Base-by-base conservation (phyloP, 805 yeast genomes). In the Saccharomyces paradoxus region DNA sequence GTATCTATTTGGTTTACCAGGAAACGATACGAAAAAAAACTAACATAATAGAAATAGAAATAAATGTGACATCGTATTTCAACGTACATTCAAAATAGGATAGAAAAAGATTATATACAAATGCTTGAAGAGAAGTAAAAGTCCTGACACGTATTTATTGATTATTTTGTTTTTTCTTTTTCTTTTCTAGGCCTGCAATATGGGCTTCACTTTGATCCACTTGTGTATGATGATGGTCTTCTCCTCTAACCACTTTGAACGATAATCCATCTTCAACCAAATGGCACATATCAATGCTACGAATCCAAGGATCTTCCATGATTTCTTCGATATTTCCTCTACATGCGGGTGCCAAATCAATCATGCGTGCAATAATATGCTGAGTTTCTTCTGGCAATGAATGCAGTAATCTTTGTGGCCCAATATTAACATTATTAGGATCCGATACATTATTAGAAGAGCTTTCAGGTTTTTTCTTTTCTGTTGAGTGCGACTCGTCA, bases 161-260 rank as follows among this genome's bases (percentile, higher is more conserved):
- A 21, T 37, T 50, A 32, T 50, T 52, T 47, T 58, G 60, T 54
- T 60, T 58, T 49, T 78, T 81, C 73, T 88, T 91, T 67, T 84
- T 87, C 76, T 84, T 87, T 67, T 91, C 97, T 60, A 91, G 78
- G 56, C 91, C 86, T 10, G 97, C 96, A 72, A 91, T 91, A 69
- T 91, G 98, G 0, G 98, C 98, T 62, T 89, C 96, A 56, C 89
- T 84, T 68, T 88, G 96, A 61, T 90, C 96, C 51, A 91, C 97
- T 60, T 81, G 81, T 1, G 97, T 89, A 68, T 91, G 98, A 32
- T 77, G 77, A 67, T 91, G 98, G 63, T 82, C 84, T 7, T 74
- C 70, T 22, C 83, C 81, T 24, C 61, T 60, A 10, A 72, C 63
- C 2, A 73, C 70, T 22, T 70, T 70, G 41, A 72, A 76, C 53